Evolutionary conservation across 73 alveolate genomes (phyloP).

Genomic region (Tetrahymena thermophila): DNA sequence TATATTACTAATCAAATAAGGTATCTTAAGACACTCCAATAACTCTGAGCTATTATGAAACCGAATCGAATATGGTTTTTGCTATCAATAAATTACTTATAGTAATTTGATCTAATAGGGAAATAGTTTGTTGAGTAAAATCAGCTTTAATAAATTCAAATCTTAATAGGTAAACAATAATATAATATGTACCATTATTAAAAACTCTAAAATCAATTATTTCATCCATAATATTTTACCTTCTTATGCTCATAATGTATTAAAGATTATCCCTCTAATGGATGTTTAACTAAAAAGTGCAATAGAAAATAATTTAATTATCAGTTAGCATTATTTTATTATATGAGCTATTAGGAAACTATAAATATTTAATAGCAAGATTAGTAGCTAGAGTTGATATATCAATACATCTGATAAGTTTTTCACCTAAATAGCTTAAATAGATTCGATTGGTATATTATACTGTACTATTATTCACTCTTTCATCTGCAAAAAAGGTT

Average conservation of each 20-base stretch:
- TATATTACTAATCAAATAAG: not conserved
- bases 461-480: not conserved
- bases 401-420: not conserved
- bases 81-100: not conserved
- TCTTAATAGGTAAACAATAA: not conserved
- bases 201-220: not conserved
- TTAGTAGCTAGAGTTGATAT: not conserved
- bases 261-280: not conserved
- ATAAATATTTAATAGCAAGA: not conserved
- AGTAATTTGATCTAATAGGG: not conserved
- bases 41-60: not conserved
- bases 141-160: not conserved
- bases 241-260: not conserved
- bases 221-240: not conserved
- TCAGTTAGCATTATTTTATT: not conserved
- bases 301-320: not conserved
- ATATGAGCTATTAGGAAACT: not conserved
- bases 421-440: not conserved
- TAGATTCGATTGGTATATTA: not conserved
- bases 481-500: not conserved
- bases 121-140: not conserved
- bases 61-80: not conserved
- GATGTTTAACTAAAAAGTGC: not conserved
- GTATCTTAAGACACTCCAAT: not conserved
- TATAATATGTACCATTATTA: not conserved